Base-by-base conservation (phyloP, 2,329 filamentous ascomycete species). In the Talaromyces marneffei region DNA sequence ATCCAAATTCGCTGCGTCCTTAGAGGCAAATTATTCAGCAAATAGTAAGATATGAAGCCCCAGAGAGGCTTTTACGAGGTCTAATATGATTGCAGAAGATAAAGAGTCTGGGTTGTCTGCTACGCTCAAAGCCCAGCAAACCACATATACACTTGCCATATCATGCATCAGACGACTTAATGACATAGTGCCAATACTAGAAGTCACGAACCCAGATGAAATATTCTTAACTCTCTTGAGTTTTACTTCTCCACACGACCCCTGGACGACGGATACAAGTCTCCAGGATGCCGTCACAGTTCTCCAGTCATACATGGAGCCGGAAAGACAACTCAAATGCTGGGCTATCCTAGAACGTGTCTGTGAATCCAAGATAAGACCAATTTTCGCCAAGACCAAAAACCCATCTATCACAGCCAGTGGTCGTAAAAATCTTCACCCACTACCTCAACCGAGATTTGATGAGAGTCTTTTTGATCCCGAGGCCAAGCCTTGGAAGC, bases 361-460 rank as follows among this genome's bases (percentile, higher is more conserved):
- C 23, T 69, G 73, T 2, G 68, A 62, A 53, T 66, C 69, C 4
- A 73, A 64, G 48, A 72, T 79, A 60, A 75, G 73, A 35, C 76
- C 77, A 7, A 67, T 78, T 10, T 80, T 80, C 59, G 73, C 71
- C 5, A 75, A 72, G 48, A 72, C 71, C 5, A 75, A 72, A 57
- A 78, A 76, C 58, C 72, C 75, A 4, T 70, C 74, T 2, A 74
- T 80, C 56, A 79, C 78, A 4, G 68, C 71, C 10, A 72, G 73
- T 16, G 78, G 77, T 10, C 75, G 78, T 39, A 79, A 79, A 67
- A 75, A 77, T 57, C 69, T 77, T 50, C 73, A 79, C 60, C 74
- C 75, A 12, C 63, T 73, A 16, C 70, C 75, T 27, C 61, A 71
- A 20, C 68, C 71, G 12, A 71, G 71, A 31, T 77, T 77, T 62